Base-by-base conservation (phyloP, 805 yeast genomes). In the Nakazawaea anatomiae region DNA sequence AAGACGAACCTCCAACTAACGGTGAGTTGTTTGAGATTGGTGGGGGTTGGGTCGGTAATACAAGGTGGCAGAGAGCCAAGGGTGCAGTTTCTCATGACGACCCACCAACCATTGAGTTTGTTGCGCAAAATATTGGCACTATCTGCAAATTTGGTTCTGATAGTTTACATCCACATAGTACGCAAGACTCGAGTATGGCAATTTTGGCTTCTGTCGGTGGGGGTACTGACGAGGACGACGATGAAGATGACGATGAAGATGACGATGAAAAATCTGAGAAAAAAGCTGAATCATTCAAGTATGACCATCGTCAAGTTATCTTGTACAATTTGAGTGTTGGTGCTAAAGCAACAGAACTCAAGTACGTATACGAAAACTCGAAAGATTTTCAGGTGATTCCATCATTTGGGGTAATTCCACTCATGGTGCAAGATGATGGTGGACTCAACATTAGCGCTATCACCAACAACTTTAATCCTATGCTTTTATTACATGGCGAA, bases 11-110 rank as follows among this genome's bases (percentile, higher is more conserved):
- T 28, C 84, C 86, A 55, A 79, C 80, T 34, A 80, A 84, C 44
- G 98, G 97, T 52, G 85, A 85, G 66, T 70, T 87, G 55, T 92
- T 84, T 66, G 99, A 92, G 75, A 85, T 83, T 58, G 99, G 98
- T 58, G 96, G 94, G 53, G 98, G 97, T 42, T 92, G 97, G 97
- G 75, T 88, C 59, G 97, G 96, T 61, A 81, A 82, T 68, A 91
- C 97, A 40, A 81, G 97, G 74, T 91, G 94, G 92, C 96, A 92
- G 72, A 82, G 97, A 66, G 85, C 96, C 50, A 82, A 83, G 56
- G 98, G 99, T 58, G 85, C 79, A 43, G 87, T 87, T 12, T 76
- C 80, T 38, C 79, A 76, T 54, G 80, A 78, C 44, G 70, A 68
- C 25, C 66, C 63, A 35, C 72, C 79, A 41, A 71, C 80, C 12